Percentiles rank a stretch among this genome's conserved stretches.
Evolutionary conservation across 2,329 filamentous ascomycete genomes (phyloP).

Genomic region (Byssoonygena ceratinophila): DNA sequence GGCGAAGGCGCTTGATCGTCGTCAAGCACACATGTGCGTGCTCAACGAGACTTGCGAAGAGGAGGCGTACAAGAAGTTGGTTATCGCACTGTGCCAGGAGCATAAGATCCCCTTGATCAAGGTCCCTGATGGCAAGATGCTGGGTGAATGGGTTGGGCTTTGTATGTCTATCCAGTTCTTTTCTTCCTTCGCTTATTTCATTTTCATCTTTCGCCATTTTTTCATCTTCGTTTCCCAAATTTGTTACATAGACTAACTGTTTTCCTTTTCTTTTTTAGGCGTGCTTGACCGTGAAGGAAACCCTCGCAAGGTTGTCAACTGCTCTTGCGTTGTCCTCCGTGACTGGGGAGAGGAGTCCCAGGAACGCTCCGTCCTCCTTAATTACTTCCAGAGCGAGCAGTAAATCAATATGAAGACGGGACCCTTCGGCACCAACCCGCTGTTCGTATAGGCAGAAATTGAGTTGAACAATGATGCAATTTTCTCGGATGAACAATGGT

Average conservation of each 20-base stretch:
- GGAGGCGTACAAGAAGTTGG: constrained; percentile 99
- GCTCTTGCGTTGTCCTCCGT: constrained; percentile 99
- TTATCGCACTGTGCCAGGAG: constrained; percentile 96
- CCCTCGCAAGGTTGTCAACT: constrained; percentile 99
- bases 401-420: not conserved
- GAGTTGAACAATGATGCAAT: not conserved
- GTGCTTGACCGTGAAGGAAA: constrained; percentile 99
- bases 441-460: not conserved
- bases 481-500: not conserved
- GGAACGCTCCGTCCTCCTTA: constrained; percentile 96
- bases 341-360: constrained; percentile 99
- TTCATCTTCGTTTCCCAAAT: too few relatives aligned
- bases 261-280: constrained; percentile 45
- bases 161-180: too few relatives aligned
- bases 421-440: not conserved
- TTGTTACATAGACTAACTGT: constrained; percentile 14
- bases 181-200: too few relatives aligned
- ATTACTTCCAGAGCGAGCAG: constrained; percentile 92
- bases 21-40: constrained; percentile 99
- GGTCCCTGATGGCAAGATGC: constrained; percentile 98
- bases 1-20: constrained; percentile 95
- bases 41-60: constrained; percentile 99
- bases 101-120: constrained; percentile 99
- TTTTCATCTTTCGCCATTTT: too few relatives aligned
- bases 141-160: constrained; percentile 99